Percentiles rank a stretch among this genome's conserved stretches.
phyloP scores from a whole-genome alignment of 192 early-diverging fungal species.

The Dissophora globulifera region DNA sequence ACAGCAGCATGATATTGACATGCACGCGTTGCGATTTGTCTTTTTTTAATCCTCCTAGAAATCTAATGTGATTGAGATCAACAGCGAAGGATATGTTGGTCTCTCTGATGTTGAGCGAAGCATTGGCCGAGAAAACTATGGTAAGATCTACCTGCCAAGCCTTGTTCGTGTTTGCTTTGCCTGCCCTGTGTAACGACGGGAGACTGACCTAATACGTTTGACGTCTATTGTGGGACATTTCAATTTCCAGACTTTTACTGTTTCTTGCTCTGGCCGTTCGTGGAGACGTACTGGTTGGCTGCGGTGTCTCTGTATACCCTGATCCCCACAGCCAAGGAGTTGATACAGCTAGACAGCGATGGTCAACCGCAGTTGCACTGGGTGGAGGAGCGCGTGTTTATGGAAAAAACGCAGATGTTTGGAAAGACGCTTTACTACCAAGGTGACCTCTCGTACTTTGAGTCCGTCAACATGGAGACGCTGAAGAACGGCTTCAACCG shows the following conservation, averaged over 20 bases:
- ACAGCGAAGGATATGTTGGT: constrained; percentile 58
- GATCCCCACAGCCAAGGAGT: constrained; percentile 11
- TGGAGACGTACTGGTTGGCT: constrained; percentile 89
- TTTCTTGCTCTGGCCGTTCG: constrained; percentile 89
- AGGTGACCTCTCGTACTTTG: constrained; percentile 79
- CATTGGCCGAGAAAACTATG: constrained; percentile 71
- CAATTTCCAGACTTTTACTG: constrained; percentile 81
- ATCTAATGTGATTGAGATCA: constrained; percentile 61
- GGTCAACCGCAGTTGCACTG: constrained; percentile 60
- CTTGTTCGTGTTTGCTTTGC: no score
- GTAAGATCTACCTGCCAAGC: constrained; percentile 30
- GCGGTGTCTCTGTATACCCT: constrained; percentile 62
- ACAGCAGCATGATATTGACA: neutral
- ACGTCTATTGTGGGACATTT: no score
- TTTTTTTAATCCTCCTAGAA: constrained; percentile 21
- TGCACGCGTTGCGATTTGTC: neutral
- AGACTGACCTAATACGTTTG: no score
- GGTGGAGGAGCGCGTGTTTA: constrained; percentile 79
- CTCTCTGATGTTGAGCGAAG: constrained; percentile 62
- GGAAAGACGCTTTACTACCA: constrained; percentile 90
- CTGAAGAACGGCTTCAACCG: constrained; percentile 81
- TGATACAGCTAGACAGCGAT: constrained; percentile 18
- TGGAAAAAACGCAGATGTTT: constrained; percentile 75
- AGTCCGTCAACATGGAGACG: constrained; percentile 87
- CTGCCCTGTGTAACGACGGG: neutral